Percentiles rank a stretch among this genome's conserved stretches.
Evolutionary conservation across 352 stramenopile species (phyloP).

Genomic region (Phytophthora meadii): DNA sequence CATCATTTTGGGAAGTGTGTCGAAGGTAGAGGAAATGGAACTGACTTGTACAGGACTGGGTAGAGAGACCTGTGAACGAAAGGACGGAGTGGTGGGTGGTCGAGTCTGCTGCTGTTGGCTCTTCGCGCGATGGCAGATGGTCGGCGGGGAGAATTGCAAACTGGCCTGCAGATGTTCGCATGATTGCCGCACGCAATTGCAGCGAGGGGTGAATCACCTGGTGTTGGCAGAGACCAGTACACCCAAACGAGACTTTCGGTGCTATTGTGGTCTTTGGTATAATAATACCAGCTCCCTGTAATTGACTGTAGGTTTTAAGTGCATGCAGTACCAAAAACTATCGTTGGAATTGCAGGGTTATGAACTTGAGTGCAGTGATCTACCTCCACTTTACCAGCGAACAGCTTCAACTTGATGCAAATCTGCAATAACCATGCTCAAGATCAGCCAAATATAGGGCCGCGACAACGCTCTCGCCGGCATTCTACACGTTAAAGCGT

Average conservation of each 20-base stretch:
- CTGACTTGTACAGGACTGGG: slow-evolving; percentile 19
- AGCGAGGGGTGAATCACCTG: slow-evolving; percentile 38
- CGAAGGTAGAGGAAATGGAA: slow-evolving; percentile 26
- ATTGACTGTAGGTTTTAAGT: slow-evolving; percentile 12
- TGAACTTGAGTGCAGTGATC: background rate
- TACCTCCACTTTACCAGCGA: slow-evolving; percentile 13
- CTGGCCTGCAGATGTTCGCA: slow-evolving; percentile 49
- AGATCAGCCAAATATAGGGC: slow-evolving; percentile 11
- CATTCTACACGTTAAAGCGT: slow-evolving; percentile 47
- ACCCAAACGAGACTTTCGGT: slow-evolving; percentile 10
- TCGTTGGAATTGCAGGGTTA: background rate
- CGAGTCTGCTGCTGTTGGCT: slow-evolving; percentile 37
- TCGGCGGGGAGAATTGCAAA: slow-evolving; percentile 61
- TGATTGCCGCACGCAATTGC: slow-evolving; percentile 54
- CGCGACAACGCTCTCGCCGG: slow-evolving; percentile 21
- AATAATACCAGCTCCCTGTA: slow-evolving; percentile 28
- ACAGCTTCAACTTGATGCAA: slow-evolving; percentile 11
- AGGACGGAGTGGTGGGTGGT: slow-evolving; percentile 11
- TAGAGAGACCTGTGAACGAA: slow-evolving; percentile 5
- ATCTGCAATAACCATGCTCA: slow-evolving; percentile 7
- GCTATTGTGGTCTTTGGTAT: slow-evolving; percentile 31
- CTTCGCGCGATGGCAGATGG: slow-evolving; percentile 36
- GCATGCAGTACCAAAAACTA: slow-evolving; percentile 5
- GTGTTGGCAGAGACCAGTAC: slow-evolving; percentile 30
- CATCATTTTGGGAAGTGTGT: slow-evolving; percentile 46